Evolutionary conservation across 2,329 filamentous ascomycete genomes (phyloP).

Genomic region (Alternaria angustiovoidea): DNA sequence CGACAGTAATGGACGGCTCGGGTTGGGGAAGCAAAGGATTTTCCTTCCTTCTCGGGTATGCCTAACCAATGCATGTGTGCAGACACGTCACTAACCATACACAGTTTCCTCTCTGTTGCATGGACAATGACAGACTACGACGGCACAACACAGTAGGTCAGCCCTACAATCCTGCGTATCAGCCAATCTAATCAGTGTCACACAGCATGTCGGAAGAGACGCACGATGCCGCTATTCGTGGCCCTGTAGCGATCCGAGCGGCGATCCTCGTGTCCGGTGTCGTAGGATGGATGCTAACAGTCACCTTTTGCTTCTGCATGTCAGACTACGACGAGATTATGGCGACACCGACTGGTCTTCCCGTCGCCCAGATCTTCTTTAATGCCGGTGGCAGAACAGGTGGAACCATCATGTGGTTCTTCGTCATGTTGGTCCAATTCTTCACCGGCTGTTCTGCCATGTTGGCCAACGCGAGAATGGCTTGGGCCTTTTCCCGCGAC

Average conservation of each 20-base stretch:
- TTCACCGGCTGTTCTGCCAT: constrained; percentile 71
- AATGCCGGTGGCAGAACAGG: constrained; percentile 66
- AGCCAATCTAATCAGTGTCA: constrained; percentile 33
- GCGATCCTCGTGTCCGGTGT: constrained; percentile 68
- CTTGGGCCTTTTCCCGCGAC: constrained; percentile 68
- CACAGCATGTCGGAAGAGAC: constrained; percentile 71
- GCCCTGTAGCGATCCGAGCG: constrained; percentile 66
- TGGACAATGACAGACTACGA: constrained; percentile 76
- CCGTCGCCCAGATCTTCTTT: constrained; percentile 65
- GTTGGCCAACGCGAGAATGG: constrained; percentile 70
- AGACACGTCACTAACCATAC: constrained; percentile 13
- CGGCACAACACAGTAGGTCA: constrained; percentile 67
- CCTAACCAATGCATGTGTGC: constrained; percentile 17
- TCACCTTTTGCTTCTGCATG: constrained; percentile 71
- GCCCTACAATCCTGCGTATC: constrained; percentile 23
- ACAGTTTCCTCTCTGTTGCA: constrained; percentile 62
- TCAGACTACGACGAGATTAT: constrained; percentile 66
- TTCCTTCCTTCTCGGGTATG: constrained; percentile 67
- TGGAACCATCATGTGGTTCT: constrained; percentile 68
- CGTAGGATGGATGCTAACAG: constrained; percentile 68
- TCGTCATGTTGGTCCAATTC: constrained; percentile 69
- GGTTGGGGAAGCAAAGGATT: constrained; percentile 69
- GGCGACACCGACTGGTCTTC: constrained; percentile 65
- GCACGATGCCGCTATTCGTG: constrained; percentile 67
- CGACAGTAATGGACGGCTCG: constrained; percentile 67